Evolutionary conservation across 805 yeast genomes (phyloP).

Genomic region (Schwanniomyces polymorphus): DNA sequence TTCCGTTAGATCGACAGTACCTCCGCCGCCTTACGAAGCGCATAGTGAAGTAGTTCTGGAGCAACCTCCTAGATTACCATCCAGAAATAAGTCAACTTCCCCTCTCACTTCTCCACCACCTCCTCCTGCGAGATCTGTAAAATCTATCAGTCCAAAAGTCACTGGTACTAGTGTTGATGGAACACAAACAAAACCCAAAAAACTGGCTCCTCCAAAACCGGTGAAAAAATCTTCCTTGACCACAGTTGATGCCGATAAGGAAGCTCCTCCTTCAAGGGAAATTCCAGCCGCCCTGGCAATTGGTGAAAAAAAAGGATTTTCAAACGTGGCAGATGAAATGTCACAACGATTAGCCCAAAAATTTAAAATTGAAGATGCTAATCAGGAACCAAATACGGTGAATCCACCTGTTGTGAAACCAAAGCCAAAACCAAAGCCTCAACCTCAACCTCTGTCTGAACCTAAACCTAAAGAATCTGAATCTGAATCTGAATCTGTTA

Average conservation of each 20-base stretch:
- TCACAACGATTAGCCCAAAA: neutral
- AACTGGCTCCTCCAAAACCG: neutral
- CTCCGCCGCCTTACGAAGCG: neutral
- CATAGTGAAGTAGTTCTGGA: neutral
- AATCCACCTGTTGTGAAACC: neutral
- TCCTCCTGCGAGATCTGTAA: slow-evolving; percentile 1
- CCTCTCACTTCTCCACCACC: slow-evolving; percentile 5
- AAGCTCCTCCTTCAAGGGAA: neutral
- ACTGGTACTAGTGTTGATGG: neutral
- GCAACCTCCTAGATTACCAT: neutral
- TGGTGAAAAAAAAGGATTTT: neutral
- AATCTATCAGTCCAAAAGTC: neutral
- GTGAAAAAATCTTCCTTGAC: neutral
- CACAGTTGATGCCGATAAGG: neutral
- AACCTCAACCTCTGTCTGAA: neutral
- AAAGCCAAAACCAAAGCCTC: too few relatives aligned
- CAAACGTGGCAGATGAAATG: neutral
- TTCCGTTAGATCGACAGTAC: neutral
- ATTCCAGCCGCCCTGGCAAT: neutral
- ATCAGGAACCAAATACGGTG: neutral
- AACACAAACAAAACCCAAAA: neutral
- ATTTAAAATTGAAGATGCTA: neutral
- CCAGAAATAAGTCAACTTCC: neutral
- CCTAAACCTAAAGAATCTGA: too few relatives aligned
- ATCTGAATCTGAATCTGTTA: neutral